These are phyloP conservation scores for Oryza coarctata DNA, from an alignment of 176 grass and related monocot species.

Conservation along the genomic window DNA sequence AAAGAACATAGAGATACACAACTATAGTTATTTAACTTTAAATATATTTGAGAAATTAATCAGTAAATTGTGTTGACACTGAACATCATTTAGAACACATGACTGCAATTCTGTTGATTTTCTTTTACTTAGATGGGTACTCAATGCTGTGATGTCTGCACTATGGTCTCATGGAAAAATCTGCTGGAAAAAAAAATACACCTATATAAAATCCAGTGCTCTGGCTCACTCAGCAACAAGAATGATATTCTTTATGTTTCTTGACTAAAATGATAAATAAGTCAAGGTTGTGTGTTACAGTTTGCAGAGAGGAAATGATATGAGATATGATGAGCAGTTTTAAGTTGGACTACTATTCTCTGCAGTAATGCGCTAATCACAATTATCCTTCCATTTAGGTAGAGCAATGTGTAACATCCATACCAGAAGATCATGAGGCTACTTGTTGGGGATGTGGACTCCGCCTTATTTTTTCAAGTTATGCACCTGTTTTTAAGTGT, in stretches of 20 bases:
- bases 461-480: conserved; percentile 59
- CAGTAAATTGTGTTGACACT: neutral
- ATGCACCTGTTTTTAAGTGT: conserved; percentile 84
- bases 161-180: neutral
- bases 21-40: neutral
- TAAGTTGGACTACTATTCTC: neutral
- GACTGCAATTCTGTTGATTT: neutral
- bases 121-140: neutral
- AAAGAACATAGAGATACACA: neutral
- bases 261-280: neutral
- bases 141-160: neutral
- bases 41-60: neutral
- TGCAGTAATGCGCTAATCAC: neutral
- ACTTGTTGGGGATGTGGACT: conserved; percentile 95
- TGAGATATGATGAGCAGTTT: neutral
- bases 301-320: neutral
- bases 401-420: conserved; percentile 68
- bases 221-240: neutral
- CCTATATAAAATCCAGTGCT: neutral
- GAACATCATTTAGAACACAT: neutral
- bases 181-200: neutral
- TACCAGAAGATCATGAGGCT: conserved; percentile 67
- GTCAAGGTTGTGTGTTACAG: neutral
- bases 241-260: neutral
- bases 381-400: conserved; percentile 51